phyloP scores from a whole-genome alignment of 2,329 filamentous ascomycete species.

The Dothiorella sarmentorum region DNA sequence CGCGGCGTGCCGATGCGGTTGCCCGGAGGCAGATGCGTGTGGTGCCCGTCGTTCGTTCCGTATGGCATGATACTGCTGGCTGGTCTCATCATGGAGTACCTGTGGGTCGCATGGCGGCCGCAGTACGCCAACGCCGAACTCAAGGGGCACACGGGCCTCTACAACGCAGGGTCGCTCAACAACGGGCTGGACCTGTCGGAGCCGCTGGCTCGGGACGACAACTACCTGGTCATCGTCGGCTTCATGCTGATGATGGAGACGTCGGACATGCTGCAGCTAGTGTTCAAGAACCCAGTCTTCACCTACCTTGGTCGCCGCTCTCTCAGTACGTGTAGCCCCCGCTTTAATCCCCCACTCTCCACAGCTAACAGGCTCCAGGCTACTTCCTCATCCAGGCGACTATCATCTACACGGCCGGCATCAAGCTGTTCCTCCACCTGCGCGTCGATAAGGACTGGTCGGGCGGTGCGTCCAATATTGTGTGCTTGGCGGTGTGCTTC shows the following conservation, averaged over 20 bases:
- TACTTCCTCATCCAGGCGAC: constrained; percentile 42
- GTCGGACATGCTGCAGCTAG: constrained; percentile 33
- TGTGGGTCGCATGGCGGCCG: constrained; percentile 42
- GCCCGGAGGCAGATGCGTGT: constrained; percentile 16
- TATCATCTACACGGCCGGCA: constrained; percentile 42
- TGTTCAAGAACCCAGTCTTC: constrained; percentile 36
- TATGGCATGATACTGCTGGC: constrained; percentile 31
- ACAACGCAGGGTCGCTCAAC: constrained; percentile 39
- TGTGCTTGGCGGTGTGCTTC: constrained; percentile 25
- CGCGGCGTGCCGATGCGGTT: not conserved
- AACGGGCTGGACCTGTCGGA: constrained; percentile 31
- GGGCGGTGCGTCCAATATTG: constrained; percentile 19
- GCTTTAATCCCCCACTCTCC: not conserved
- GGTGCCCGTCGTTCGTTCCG: constrained; percentile 30
- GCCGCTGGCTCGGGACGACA: constrained; percentile 41
- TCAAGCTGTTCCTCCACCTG: constrained; percentile 44
- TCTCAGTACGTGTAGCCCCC: constrained; percentile 40
- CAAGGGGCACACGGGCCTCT: constrained; percentile 41
- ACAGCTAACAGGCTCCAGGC: constrained; percentile 28
- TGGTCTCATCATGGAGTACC: constrained; percentile 41
- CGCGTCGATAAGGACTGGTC: constrained; percentile 20
- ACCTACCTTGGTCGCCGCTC: constrained; percentile 41
- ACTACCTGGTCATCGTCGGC: constrained; percentile 44
- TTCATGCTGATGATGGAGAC: constrained; percentile 42
- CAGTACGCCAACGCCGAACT: constrained; percentile 37